Percentiles rank a stretch among this genome's conserved stretches.
These are phyloP conservation scores for Xylaria acuta DNA, from an alignment of 495 filamentous ascomycete genomes.

Conservation along the genomic window DNA sequence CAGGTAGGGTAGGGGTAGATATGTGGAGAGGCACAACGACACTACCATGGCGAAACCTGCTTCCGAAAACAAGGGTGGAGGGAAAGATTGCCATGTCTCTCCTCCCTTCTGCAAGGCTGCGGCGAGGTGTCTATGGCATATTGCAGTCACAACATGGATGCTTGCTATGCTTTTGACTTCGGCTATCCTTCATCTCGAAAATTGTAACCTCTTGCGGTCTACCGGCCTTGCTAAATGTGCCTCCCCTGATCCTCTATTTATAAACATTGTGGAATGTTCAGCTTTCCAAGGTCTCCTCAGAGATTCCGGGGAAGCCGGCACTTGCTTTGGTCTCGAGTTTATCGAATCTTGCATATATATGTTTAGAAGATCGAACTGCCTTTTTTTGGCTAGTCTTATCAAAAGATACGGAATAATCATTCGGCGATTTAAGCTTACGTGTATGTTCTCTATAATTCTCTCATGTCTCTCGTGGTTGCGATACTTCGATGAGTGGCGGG, in stretches of 20 bases:
- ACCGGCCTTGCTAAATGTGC: neutral
- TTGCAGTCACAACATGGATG: neutral
- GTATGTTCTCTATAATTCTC: neutral
- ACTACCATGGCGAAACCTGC: neutral
- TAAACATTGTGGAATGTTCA: neutral
- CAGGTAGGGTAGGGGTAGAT: neutral
- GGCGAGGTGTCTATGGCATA: conserved; percentile 16
- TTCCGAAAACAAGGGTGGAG: neutral
- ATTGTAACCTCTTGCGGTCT: neutral
- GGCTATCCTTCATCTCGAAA: neutral
- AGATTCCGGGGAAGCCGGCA: neutral
- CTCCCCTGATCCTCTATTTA: neutral
- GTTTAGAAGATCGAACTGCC: neutral
- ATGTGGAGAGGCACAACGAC: neutral
- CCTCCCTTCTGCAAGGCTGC: conserved; percentile 14
- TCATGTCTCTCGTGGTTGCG: neutral
- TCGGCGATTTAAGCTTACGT: neutral
- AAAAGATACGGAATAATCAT: neutral
- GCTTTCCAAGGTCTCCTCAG: no score
- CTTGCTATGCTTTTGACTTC: neutral
- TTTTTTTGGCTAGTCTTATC: neutral
- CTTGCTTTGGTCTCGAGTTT: neutral
- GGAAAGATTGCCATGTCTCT: neutral
- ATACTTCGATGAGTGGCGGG: neutral
- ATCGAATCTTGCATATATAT: neutral